Evolutionary conservation across 805 yeast genomes (phyloP), one percentile per base, ranked within the genome.

Genomic region (Saccharomycopsis sp.): DNA sequence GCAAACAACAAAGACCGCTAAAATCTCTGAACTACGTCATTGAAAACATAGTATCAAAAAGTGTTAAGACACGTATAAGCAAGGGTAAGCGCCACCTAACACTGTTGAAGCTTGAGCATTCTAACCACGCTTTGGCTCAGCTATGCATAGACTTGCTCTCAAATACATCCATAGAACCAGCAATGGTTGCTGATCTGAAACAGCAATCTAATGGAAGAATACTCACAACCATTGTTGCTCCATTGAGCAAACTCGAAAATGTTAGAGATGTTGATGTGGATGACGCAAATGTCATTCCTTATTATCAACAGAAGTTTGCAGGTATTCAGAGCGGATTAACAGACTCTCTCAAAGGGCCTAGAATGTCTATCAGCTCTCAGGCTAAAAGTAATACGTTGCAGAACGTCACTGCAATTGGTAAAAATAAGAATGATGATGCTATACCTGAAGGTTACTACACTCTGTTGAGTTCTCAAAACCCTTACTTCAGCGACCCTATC

Each of bases 151-250:
- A 44, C 22, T 19, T 44, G 12, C 22, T 44, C 3, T 44, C 49
- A 7, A 19, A 44, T 17, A 7, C 49, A 5, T 44, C 22, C 19
- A 17, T 44, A 17, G 49, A 44, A 17, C 49, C 49, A 17, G 19
- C 49, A 44, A 44, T 44, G 49, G 22, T 44, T 44, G 49, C 49
- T 12, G 49, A 44, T 44, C 49, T 44, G 49, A 44, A 17, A 17
- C 49, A 44, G 22, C 49, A 3, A 44, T 19, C 49, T 7, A 44
- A 44, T 17, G 49, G 49, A n/a, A 44, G 49, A 44, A 44, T 44
- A n/a, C 19, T 44, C 22, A 44, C 49, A 3, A 44, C 49, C 12
- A 12, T 44, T 44, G 49, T 44, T 44, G 19, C 20, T 12, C 22
- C 22, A 17, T 7, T 17, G 7, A 19, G 20, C 12, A 44, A 44